Conservation (phyloP, 768 basidiomycete species). For the Russula ochroleuca region DNA sequence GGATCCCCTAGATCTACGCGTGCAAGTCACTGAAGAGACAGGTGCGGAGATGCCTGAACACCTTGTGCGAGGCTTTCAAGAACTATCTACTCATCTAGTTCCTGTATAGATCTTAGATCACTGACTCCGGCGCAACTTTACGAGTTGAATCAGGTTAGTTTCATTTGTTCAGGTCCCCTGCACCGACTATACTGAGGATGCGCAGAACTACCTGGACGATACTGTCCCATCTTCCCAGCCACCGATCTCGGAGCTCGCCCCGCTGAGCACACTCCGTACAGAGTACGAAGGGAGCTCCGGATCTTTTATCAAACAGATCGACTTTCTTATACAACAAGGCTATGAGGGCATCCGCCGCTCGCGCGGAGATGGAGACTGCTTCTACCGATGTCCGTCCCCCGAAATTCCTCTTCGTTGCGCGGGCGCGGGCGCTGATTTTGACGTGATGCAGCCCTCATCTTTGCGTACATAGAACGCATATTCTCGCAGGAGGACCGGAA, state of each 20-base stretch:
- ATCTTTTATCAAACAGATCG: slow-evolving; percentile 69
- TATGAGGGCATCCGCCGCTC: slow-evolving; percentile 65
- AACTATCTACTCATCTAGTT: background rate
- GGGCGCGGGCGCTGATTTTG: slow-evolving; percentile 20
- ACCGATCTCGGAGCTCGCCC: slow-evolving; percentile 50
- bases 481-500: slow-evolving; percentile 44
- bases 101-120: slow-evolving; percentile 34
- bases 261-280: slow-evolving; percentile 51
- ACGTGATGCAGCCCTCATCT: slow-evolving; percentile 59
- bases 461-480: slow-evolving; percentile 75
- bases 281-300: slow-evolving; percentile 64
- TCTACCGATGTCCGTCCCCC: slow-evolving; percentile 69
- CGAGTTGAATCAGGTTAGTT: slow-evolving; percentile 40
- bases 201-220: slow-evolving; percentile 41
- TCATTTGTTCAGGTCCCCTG: background rate
- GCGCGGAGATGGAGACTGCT: slow-evolving; percentile 82
- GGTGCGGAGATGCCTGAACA: slow-evolving; percentile 14
- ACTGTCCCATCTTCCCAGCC: slow-evolving; percentile 41
- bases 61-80: background rate
- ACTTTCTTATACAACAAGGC: slow-evolving; percentile 58
- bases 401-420: background rate
- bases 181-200: background rate
- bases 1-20: slow-evolving; percentile 25
- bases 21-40: slow-evolving; percentile 22
- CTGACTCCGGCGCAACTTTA: slow-evolving; percentile 37